These are phyloP conservation scores for Collybiopsis luxurians DNA, from an alignment of 768 basidiomycete species.

Conservation along the genomic window DNA sequence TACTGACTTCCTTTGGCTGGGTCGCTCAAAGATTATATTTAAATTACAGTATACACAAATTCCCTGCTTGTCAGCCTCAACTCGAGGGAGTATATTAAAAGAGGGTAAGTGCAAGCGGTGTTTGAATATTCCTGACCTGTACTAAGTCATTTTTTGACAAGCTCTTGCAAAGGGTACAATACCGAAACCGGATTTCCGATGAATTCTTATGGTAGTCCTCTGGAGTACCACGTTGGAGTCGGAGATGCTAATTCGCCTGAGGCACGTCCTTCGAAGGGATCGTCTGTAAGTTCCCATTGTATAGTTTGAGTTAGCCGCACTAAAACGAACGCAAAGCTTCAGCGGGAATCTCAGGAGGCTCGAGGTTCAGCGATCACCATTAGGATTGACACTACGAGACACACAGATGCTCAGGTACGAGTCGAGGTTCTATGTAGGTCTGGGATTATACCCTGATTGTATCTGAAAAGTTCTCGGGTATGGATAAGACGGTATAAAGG, in stretches of 20 bases:
- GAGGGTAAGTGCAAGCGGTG: slow-evolving; percentile 5
- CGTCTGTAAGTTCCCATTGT: no score
- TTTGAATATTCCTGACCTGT: no score
- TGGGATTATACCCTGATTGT: not conserved
- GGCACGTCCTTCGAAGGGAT: no score
- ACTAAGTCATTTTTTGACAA: not conserved
- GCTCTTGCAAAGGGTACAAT: not conserved
- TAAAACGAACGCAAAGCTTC: no score
- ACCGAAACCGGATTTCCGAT: not conserved
- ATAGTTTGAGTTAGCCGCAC: no score
- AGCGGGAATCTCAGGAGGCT: not conserved
- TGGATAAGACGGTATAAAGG: no score
- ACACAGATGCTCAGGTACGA: not conserved
- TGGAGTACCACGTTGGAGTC: no score
- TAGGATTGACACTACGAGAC: not conserved
- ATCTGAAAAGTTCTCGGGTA: not conserved
- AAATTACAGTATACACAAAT: slow-evolving; percentile 6
- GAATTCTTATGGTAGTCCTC: no score
- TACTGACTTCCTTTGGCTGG: not conserved
- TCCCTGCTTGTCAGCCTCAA: slow-evolving; percentile 5
- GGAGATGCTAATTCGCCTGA: no score
- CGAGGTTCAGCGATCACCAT: not conserved
- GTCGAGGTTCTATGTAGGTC: not conserved
- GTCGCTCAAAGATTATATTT: not conserved
- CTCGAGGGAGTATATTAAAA: not conserved